Evolutionary conservation across 78 protist species (phyloP), one percentile per base, ranked within the genome.

Genomic region (Pigoraptor vietnamica): DNA sequence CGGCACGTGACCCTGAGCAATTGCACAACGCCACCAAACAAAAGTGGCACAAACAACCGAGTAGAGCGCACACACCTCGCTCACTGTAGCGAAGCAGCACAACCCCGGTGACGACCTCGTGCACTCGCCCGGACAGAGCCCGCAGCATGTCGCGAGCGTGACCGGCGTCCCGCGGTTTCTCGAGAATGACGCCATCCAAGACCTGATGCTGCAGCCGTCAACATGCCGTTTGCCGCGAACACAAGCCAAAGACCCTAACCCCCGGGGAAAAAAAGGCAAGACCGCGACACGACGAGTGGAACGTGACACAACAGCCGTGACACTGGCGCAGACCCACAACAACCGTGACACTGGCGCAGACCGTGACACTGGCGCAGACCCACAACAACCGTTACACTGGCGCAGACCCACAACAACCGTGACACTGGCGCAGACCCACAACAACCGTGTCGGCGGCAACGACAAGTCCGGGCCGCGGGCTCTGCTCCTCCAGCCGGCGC

Each of bases 131-230:
- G 37, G 39, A n/a, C 38, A 90, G 92, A 34, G 0, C 34, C 87
- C 21, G 1, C 39, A 90, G 39, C 55, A 81, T 90, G 37, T 34
- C 29, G 9, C 9, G 9, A 1, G 92, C 92, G 38, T 67, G 36
- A 33, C 6, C 88, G 32, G n/a, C 40, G 34, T 48, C 37, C 6
- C 33, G 32, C 55, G 92, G 92, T 88, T 90, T 90, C 35, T 90
- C 92, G n/a, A 91, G 34, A 38, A 83, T 40, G 40, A 9, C 35
- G 24, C 90, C 88, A 34, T 86, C 87, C 32, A 35, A 1, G 14
- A 81, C 89, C 37, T 56, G 67, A 48, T 14, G 14, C 29, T 48
- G 67, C 67, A 48, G 67, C 6, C 67, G 87, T 83, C 92, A 32
- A 89, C 88, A 48, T 48, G 67, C 67, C 67, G 67, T 48, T 6